phyloP scores from a whole-genome alignment of 495 filamentous ascomycete genomes.

The Penicillium bialowiezense region DNA sequence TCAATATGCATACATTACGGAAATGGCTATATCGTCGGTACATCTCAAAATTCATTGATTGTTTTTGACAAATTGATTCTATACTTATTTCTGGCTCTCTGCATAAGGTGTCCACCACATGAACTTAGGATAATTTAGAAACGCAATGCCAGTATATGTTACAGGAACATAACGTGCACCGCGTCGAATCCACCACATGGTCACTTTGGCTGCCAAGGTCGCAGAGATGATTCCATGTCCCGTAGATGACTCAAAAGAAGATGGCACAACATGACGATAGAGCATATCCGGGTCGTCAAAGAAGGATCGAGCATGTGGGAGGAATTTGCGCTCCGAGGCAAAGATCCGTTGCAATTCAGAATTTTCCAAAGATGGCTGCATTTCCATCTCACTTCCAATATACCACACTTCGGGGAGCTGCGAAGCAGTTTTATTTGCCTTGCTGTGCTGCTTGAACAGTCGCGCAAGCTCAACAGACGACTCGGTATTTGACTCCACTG shows the following conservation, averaged over 20 bases:
- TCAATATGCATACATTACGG: too few relatives aligned
- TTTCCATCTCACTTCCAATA: constrained; percentile 13
- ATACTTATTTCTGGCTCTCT: constrained; percentile 35
- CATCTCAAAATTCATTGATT: too few relatives aligned
- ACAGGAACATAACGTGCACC: constrained; percentile 16
- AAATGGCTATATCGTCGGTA: too few relatives aligned
- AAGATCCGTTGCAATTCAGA: constrained; percentile 4
- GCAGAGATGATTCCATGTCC: constrained; percentile 6
- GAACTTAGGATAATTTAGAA: constrained; percentile 12
- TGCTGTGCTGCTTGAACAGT: constrained; percentile 4
- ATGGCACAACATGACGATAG: constrained; percentile 17
- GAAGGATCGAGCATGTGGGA: constrained; percentile 14
- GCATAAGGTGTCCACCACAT: constrained; percentile 1
- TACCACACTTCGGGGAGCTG: constrained; percentile 19
- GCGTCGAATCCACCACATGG: constrained; percentile 18
- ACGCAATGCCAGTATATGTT: constrained; percentile 10
- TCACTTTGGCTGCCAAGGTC: constrained; percentile 8
- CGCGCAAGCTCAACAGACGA: constrained; percentile 7
- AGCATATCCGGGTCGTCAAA: constrained; percentile 7
- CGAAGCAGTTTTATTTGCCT: neutral
- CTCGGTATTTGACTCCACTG: constrained; percentile 10
- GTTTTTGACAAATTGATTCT: too few relatives aligned
- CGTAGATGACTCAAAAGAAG: constrained; percentile 4
- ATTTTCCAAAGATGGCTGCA: constrained; percentile 3
- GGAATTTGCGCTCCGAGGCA: constrained; percentile 8